Base-by-base conservation (phyloP, 2,329 filamentous ascomycete genomes). In the Karstenula rhodostoma region DNA sequence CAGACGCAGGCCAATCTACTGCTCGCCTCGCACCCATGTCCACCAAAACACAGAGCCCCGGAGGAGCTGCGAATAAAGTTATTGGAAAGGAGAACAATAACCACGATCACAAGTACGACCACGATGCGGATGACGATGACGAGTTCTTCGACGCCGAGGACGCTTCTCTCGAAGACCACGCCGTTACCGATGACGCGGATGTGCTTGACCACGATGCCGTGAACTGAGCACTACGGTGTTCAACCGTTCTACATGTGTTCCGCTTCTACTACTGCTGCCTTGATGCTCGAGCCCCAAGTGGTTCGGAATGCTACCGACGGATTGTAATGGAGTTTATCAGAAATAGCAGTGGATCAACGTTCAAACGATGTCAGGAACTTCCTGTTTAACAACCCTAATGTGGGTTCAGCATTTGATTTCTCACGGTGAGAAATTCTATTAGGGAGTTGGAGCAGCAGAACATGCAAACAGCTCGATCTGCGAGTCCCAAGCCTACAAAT, bases 61-160 rank as follows among this genome's bases (percentile, higher is more conserved):
- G 37, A 42, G 17, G 22, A 15, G 42, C 35, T 6, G 2, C 32
- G 15, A 44, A 23, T 23, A 27, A 10, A 25, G 25, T 32, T 22
- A 50, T 44, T 29, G 51, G 47, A 17, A 50, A 57, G 33, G 54
- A 56, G 35, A 62, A 55, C 51, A 23, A 51, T 23, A 23, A 52
- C 22, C 35, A 52, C 6, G 27, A 54, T 3, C 35, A 37, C n/a
- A 9, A 37, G 22, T 40, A 47, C 33, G 50, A 57, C 23, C 33
- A 56, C 8, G 61, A 62, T 37, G 35, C 22, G 22, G 60, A 61
- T 17, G 61, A 66, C 17, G 64, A 66, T 6, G 64, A 66, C 12
- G 61, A 66, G 56, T 66, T 64, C 61, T 66, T 62, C 48, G 64
- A 64, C 42, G 64, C 64, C 12, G 62, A 66, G 42, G 61, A 63